These are phyloP conservation scores for Cyclostephanos invisitatus DNA, from an alignment of 108 stramenopile species.

Conservation along the genomic window DNA sequence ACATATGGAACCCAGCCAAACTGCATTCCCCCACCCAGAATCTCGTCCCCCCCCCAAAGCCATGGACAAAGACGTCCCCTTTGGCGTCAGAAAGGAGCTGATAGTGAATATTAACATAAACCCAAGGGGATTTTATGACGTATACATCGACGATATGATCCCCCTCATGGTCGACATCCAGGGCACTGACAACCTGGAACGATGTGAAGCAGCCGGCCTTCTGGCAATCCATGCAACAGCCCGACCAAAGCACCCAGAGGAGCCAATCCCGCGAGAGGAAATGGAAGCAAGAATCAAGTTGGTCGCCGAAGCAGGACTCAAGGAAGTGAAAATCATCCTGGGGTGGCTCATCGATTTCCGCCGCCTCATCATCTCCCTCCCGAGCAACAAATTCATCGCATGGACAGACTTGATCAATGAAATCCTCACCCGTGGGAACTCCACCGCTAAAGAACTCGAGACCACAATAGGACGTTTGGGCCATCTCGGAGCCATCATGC, in stretches of 20 bases:
- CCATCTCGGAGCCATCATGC: no score
- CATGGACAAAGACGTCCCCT: conserved; percentile 2
- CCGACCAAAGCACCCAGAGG: neutral
- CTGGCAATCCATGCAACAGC: conserved; percentile 2
- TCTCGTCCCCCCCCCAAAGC: neutral
- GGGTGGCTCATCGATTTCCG: neutral
- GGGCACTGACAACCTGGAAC: neutral
- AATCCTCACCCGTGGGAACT: no score
- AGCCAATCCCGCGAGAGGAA: neutral
- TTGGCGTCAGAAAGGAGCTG: neutral
- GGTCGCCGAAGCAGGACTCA: neutral
- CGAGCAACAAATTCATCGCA: neutral
- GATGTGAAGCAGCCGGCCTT: neutral
- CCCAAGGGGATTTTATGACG: neutral
- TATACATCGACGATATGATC: neutral
- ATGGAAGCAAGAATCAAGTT: neutral
- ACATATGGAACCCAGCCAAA: neutral
- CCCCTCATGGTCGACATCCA: neutral
- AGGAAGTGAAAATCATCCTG: neutral
- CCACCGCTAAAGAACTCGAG: no score
- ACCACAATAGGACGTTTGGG: no score
- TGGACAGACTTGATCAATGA: no score
- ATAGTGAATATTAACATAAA: neutral
- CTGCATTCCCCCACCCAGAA: neutral
- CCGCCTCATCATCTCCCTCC: neutral